Evolutionary conservation across 768 basidiomycete species (phyloP).

Genomic region (Lentinula edodes): DNA sequence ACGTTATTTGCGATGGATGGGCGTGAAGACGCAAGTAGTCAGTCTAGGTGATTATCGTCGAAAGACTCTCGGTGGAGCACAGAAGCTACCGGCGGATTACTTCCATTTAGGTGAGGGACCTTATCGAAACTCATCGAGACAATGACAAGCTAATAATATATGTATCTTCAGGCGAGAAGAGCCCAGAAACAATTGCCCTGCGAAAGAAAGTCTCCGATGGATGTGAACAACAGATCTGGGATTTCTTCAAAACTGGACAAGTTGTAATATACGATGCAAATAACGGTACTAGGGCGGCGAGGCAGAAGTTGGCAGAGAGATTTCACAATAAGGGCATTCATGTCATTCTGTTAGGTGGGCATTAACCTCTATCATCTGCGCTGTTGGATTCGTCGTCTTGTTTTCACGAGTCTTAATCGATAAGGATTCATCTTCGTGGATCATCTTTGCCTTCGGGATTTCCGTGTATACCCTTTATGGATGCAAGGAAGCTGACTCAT

Average conservation of each 20-base stretch:
- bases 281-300: slow-evolving; percentile 67
- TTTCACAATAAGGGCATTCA: slow-evolving; percentile 86
- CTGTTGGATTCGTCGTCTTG: no score
- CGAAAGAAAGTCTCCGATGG: slow-evolving; percentile 69
- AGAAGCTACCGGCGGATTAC: slow-evolving; percentile 88
- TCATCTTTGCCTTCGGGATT: no score
- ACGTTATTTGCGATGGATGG: slow-evolving; percentile 97
- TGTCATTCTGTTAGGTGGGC: slow-evolving; percentile 85
- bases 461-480: no score
- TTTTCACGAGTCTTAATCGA: no score
- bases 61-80: slow-evolving; percentile 82
- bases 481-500: no score
- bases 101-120: slow-evolving; percentile 65
- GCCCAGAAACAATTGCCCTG: slow-evolving; percentile 72
- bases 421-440: no score
- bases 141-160: no score
- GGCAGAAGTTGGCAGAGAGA: slow-evolving; percentile 74
- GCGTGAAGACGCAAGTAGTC: slow-evolving; percentile 92
- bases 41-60: slow-evolving; percentile 94
- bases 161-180: slow-evolving; percentile 57
- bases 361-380: neutral
- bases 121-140: no score
- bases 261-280: slow-evolving; percentile 99
- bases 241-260: slow-evolving; percentile 83
- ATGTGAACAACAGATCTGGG: slow-evolving; percentile 86